phyloP scores from a whole-genome alignment of 2,329 filamentous ascomycete genomes.

The Exophiala dermatitidis region DNA sequence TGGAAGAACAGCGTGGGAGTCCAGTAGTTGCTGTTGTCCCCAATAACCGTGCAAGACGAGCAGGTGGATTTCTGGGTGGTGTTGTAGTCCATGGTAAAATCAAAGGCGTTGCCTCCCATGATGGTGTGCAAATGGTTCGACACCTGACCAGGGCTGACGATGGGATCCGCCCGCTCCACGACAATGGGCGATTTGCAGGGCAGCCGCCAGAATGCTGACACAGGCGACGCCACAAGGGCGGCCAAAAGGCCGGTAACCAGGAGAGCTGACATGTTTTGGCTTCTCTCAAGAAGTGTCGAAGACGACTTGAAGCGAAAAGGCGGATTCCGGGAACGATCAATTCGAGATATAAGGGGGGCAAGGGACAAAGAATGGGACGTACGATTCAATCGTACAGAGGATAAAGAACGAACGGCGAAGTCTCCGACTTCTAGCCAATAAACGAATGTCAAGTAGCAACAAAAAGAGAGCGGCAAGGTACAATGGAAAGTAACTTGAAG shows the following conservation, averaged over 20 bases:
- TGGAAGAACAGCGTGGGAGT: conserved; percentile 64
- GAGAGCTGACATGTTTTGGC: conserved; percentile 15
- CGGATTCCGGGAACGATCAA: conserved; percentile 13
- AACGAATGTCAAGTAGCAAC: conserved; percentile 16
- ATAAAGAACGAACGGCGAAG: conserved; percentile 25
- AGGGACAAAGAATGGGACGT: conserved; percentile 19
- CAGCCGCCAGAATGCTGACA: conserved; percentile 27
- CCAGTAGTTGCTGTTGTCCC: conserved; percentile 72
- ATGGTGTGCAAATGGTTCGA: conserved; percentile 63
- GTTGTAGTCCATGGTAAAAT: conserved; percentile 42
- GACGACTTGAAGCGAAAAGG: conserved; percentile 1
- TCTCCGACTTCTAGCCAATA: conserved; percentile 21
- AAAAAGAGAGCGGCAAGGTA: conserved; percentile 14
- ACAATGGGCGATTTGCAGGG: conserved; percentile 30
- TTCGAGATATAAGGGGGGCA: conserved; percentile 14
- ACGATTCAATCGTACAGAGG: conserved; percentile 20
- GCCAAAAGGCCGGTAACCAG: conserved; percentile 17
- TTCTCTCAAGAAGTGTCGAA: conserved; percentile 3
- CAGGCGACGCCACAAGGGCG: conserved; percentile 24
- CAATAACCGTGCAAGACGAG: conserved; percentile 61
- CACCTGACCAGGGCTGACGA: conserved; percentile 54
- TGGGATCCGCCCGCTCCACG: conserved; percentile 50
- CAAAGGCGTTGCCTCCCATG: conserved; percentile 63
- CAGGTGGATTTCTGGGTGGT: conserved; percentile 52
- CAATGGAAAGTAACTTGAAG: conserved; percentile 5